Percentiles rank a stretch among this genome's conserved stretches.
Evolutionary conservation across 345 rosid genomes (phyloP).

Genomic region (Citrus sinensis): DNA sequence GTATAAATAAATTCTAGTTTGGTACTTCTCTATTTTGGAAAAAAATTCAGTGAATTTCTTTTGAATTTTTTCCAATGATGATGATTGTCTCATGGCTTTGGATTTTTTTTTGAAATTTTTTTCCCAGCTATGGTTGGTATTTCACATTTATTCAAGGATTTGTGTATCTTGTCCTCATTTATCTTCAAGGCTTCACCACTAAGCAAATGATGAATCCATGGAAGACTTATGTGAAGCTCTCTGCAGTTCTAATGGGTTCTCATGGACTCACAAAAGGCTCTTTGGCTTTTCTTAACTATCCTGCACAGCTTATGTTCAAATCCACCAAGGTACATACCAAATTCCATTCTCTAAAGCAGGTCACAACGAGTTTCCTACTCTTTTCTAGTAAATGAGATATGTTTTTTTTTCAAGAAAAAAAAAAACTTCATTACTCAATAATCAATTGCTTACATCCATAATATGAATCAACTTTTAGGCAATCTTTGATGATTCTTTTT

Average conservation of each 20-base stretch:
- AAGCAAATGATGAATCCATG: conserved; percentile 95
- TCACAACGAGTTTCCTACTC: background rate
- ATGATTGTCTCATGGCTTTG: background rate
- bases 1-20: conserved; percentile 18
- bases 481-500: background rate
- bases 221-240: conserved; percentile 90
- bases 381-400: background rate
- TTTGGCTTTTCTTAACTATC: conserved; percentile 92
- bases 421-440: background rate
- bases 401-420: background rate
- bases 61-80: background rate
- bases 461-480: background rate
- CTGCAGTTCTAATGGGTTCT: conserved; percentile 98
- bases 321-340: conserved; percentile 73
- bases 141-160: conserved; percentile 98
- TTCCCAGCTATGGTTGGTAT: conserved; percentile 92
- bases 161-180: conserved; percentile 79
- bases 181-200: conserved; percentile 86
- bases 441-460: background rate
- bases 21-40: background rate
- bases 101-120: background rate
- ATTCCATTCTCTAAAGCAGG: background rate
- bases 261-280: conserved; percentile 97
- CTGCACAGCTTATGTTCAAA: conserved; percentile 98
- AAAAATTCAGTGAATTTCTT: conserved; percentile 6